Evolutionary conservation across 2,329 filamentous ascomycete genomes (phyloP).

Genomic region (Lanzia echinophila): DNA sequence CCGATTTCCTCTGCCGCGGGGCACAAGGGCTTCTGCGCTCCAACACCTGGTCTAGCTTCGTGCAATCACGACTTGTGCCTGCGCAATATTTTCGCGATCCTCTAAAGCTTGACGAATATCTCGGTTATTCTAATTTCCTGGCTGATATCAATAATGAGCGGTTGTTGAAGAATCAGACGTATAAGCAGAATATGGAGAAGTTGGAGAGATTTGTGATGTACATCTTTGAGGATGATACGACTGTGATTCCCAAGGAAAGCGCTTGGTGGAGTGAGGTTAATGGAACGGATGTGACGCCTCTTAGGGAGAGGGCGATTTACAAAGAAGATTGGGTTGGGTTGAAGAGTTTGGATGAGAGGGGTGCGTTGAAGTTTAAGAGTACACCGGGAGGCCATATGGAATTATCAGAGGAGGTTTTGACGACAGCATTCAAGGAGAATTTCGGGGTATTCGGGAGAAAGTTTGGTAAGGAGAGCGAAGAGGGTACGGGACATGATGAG

Average conservation of each 20-base stretch:
- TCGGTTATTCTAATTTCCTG: slow-evolving; percentile 77
- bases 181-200: slow-evolving; percentile 61
- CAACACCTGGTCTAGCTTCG: slow-evolving; percentile 73
- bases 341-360: slow-evolving; percentile 69
- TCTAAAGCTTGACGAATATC: slow-evolving; percentile 61
- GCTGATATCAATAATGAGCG: slow-evolving; percentile 97
- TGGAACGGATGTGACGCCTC: slow-evolving; percentile 55
- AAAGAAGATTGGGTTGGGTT: slow-evolving; percentile 91
- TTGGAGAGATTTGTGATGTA: slow-evolving; percentile 82
- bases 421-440: slow-evolving; percentile 34
- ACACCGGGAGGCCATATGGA: slow-evolving; percentile 79
- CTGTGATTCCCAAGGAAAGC: slow-evolving; percentile 83
- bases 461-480: slow-evolving; percentile 10
- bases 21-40: slow-evolving; percentile 71
- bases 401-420: slow-evolving; percentile 59
- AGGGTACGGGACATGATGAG: slow-evolving; percentile 2
- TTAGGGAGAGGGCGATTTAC: slow-evolving; percentile 69
- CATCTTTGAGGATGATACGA: slow-evolving; percentile 79
- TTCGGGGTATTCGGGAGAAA: slow-evolving; percentile 32
- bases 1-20: slow-evolving; percentile 74
- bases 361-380: slow-evolving; percentile 67
- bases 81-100: slow-evolving; percentile 90
- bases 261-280: slow-evolving; percentile 89
- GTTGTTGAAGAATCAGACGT: slow-evolving; percentile 61
- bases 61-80: slow-evolving; percentile 76